These are phyloP conservation scores for Sesbania bispinosa DNA, from an alignment of 306 rosid genomes.

Conservation along the genomic window DNA sequence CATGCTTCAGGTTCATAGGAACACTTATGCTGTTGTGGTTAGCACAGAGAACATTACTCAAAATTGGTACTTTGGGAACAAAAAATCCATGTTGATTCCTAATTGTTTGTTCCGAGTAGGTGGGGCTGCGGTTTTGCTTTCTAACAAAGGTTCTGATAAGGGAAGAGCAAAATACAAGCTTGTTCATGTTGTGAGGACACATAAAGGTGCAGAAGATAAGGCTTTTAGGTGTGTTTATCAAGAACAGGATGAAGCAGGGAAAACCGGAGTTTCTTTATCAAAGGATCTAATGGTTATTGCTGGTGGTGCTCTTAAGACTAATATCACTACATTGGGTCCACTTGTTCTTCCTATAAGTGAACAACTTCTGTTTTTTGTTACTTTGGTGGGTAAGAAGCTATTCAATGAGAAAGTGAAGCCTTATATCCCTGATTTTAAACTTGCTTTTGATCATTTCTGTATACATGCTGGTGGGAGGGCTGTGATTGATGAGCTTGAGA, in stretches of 20 bases:
- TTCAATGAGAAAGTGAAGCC: slow-evolving; percentile 39
- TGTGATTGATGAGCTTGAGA: slow-evolving; percentile 68
- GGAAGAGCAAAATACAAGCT: slow-evolving; percentile 54
- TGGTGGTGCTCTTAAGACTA: slow-evolving; percentile 53
- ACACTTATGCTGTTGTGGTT: slow-evolving; percentile 53
- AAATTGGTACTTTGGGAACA: slow-evolving; percentile 69
- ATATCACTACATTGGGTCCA: slow-evolving; percentile 62
- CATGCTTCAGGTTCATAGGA: slow-evolving; percentile 55
- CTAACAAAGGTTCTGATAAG: slow-evolving; percentile 38
- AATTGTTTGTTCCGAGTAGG: slow-evolving; percentile 67
- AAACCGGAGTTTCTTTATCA: slow-evolving; percentile 53
- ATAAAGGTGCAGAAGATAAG: slow-evolving; percentile 52
- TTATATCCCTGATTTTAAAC: slow-evolving; percentile 62
- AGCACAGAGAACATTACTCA: slow-evolving; percentile 69
- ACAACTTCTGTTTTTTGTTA: slow-evolving; percentile 47
- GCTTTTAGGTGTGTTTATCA: slow-evolving; percentile 56
- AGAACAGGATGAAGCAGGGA: slow-evolving; percentile 48
- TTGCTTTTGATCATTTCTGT: slow-evolving; percentile 63
- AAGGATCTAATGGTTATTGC: slow-evolving; percentile 70
- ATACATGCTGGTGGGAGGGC: slow-evolving; percentile 69
- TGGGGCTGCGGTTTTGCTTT: slow-evolving; percentile 49
- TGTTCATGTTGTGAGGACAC: slow-evolving; percentile 56
- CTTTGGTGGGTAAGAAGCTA: slow-evolving; percentile 39
- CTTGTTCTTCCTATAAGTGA: slow-evolving; percentile 60
- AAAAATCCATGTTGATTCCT: slow-evolving; percentile 62